Conservation (phyloP, 768 basidiomycete genomes). For the Lactarius psammicola region DNA sequence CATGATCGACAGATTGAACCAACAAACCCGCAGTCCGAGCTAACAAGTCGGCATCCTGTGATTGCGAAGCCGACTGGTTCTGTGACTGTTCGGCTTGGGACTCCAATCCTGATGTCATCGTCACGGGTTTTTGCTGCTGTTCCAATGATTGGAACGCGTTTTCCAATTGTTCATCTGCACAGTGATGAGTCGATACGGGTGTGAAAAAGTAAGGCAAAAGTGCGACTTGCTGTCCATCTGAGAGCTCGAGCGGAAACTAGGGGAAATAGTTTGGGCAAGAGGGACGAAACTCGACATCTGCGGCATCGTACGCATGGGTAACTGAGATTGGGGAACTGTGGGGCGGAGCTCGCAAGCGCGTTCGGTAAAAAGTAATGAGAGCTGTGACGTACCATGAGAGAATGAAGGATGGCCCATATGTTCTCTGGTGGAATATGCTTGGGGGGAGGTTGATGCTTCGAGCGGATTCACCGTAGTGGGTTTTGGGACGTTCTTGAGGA, state of each 20-base stretch:
- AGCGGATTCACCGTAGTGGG: slow-evolving; percentile 6
- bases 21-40: slow-evolving; percentile 77
- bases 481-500: slow-evolving; percentile 42
- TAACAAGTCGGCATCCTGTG: slow-evolving; percentile 62
- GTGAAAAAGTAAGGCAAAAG: slow-evolving; percentile 12
- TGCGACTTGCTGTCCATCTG: slow-evolving; percentile 46
- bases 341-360: neutral
- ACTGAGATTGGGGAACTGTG: slow-evolving; percentile 16
- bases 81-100: slow-evolving; percentile 12
- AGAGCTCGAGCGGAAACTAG: slow-evolving; percentile 25
- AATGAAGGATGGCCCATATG: slow-evolving; percentile 9
- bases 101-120: slow-evolving; percentile 1
- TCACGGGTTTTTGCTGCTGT: slow-evolving; percentile 17
- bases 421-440: neutral
- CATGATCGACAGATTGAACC: slow-evolving; percentile 69
- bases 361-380: neutral
- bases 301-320: slow-evolving; percentile 31
- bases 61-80: slow-evolving; percentile 9
- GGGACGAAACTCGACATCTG: slow-evolving; percentile 39
- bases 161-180: slow-evolving; percentile 39
- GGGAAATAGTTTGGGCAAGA: slow-evolving; percentile 21
- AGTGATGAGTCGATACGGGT: slow-evolving; percentile 30
- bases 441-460: neutral
- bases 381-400: slow-evolving; percentile 15
- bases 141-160: slow-evolving; percentile 45